Evolutionary conservation across 352 stramenopile genomes (phyloP).

Genomic region (Elongisporangium prolatum): DNA sequence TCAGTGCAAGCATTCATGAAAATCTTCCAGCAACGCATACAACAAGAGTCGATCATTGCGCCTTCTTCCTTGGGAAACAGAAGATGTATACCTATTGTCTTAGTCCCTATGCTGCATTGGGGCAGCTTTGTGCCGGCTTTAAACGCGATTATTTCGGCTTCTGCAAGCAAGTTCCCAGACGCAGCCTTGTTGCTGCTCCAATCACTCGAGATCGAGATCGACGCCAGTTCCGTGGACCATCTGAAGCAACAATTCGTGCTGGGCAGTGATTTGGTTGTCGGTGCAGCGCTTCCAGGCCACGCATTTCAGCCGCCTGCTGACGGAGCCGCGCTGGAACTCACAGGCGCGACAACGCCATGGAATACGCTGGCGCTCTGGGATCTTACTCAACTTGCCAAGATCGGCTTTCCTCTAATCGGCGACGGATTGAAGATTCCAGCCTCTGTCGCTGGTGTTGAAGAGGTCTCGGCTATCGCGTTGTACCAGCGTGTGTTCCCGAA

Average conservation of each 20-base stretch:
- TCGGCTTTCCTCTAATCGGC: slow-evolving; percentile 88
- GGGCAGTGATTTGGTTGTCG: slow-evolving; percentile 84
- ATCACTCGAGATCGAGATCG: slow-evolving; percentile 89
- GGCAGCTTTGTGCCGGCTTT: slow-evolving; percentile 94
- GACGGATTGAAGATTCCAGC: slow-evolving; percentile 70
- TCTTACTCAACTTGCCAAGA: slow-evolving; percentile 81
- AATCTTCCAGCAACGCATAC: slow-evolving; percentile 21
- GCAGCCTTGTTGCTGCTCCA: slow-evolving; percentile 77
- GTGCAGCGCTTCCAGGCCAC: slow-evolving; percentile 85
- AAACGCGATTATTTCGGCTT: slow-evolving; percentile 88
- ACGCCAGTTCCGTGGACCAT: slow-evolving; percentile 37
- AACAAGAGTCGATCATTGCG: slow-evolving; percentile 2
- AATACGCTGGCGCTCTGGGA: slow-evolving; percentile 96
- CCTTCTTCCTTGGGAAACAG: background rate
- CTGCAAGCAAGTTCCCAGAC: slow-evolving; percentile 45
- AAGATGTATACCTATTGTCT: slow-evolving; percentile 24
- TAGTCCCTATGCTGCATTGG: slow-evolving; percentile 94
- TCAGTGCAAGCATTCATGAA: slow-evolving; percentile 40
- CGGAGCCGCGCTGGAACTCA: slow-evolving; percentile 54
- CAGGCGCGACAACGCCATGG: slow-evolving; percentile 91
- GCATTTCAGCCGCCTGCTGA: slow-evolving; percentile 32
- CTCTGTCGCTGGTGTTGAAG: slow-evolving; percentile 85
- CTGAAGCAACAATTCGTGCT: slow-evolving; percentile 68
- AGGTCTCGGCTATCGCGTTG: slow-evolving; percentile 90
- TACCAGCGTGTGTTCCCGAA: slow-evolving; percentile 84